Conservation (phyloP, 331 rosid species). For the Pyracantha coccinea region DNA sequence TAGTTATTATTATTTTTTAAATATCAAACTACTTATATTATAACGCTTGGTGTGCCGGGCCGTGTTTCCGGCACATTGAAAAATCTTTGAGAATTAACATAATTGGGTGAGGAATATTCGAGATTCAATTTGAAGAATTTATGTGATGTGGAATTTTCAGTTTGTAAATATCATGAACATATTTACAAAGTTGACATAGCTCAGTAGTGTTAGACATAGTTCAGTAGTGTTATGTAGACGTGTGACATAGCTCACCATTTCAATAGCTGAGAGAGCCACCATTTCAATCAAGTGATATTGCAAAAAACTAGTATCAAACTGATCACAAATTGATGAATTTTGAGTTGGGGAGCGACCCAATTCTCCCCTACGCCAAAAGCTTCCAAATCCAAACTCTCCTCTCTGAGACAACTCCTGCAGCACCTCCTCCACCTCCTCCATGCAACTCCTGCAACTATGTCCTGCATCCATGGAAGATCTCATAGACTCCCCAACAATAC, state of each 20-base stretch:
- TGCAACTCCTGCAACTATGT: conserved; percentile 29
- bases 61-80: too few species aligned
- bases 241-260: too few species aligned
- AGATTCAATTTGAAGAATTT: background rate
- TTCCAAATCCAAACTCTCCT: conserved; percentile 81
- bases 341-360: conserved; percentile 14
- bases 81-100: background rate
- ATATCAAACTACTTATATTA: too few species aligned
- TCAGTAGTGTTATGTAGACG: background rate
- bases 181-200: background rate
- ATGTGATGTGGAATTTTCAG: background rate
- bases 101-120: background rate
- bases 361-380: conserved; percentile 50
- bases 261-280: conserved; percentile 7
- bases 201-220: background rate
- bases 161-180: too few species aligned
- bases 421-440: conserved; percentile 68
- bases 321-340: conserved; percentile 5
- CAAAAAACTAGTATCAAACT: conserved; percentile 16
- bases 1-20: too few species aligned
- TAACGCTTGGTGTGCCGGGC: rapidly evolving
- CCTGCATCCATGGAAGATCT: conserved; percentile 16
- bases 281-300: conserved; percentile 35
- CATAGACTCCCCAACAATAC: conserved; percentile 20
- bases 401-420: conserved; percentile 47